These are phyloP conservation scores for Naganishia friedmannii DNA, from an alignment of 768 basidiomycete species.

Conservation along the genomic window DNA sequence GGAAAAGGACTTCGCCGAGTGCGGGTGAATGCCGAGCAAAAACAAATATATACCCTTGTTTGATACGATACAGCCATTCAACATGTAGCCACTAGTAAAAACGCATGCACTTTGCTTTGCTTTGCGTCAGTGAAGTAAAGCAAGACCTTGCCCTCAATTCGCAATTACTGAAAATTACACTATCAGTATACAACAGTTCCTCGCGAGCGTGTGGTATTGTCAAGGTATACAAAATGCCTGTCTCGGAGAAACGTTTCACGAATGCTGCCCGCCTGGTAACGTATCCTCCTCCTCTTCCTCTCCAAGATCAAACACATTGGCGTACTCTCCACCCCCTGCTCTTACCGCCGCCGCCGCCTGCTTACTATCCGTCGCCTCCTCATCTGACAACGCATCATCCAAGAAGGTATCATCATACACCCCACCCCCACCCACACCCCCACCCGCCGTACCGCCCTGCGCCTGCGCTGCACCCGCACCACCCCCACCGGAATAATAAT, in stretches of 20 bases:
- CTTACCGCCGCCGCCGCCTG: background rate
- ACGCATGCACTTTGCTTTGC: background rate
- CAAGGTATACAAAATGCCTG: background rate
- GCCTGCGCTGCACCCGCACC: too few species aligned
- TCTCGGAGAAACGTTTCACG: background rate
- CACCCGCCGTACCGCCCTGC: too few species aligned
- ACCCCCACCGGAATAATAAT: background rate
- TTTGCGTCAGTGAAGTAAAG: too few species aligned
- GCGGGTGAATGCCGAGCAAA: too few species aligned
- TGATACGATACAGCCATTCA: slow-evolving; percentile 21
- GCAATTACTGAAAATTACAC: too few species aligned
- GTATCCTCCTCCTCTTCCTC: background rate
- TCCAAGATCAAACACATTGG: background rate
- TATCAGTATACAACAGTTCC: background rate
- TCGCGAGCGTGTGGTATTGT: background rate
- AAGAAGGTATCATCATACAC: background rate
- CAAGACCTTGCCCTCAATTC: too few species aligned
- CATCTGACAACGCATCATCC: background rate
- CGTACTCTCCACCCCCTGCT: background rate
- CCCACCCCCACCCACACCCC: background rate
- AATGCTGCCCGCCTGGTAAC: background rate
- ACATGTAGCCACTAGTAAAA: slow-evolving; percentile 21
- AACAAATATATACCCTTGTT: slow-evolving; percentile 14
- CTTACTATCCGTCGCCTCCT: too few species aligned
- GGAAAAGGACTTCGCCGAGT: too few species aligned